phyloP scores from a whole-genome alignment of 176 grass and related monocot species.

The Avena sativa region DNA sequence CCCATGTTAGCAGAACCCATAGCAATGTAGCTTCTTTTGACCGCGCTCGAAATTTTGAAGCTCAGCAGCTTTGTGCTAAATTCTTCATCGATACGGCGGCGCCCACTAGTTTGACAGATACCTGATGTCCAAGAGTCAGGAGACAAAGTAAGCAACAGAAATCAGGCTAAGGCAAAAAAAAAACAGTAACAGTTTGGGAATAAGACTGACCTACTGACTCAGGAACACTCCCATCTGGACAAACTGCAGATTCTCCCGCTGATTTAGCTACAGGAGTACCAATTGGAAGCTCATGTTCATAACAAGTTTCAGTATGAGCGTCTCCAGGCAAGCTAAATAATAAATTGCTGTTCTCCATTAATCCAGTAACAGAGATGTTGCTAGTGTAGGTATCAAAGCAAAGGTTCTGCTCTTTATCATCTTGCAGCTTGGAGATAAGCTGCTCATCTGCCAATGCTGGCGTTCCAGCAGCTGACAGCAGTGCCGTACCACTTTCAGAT shows the following conservation, averaged over 20 bases:
- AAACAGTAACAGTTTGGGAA: neutral
- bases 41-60: slow-evolving; percentile 46
- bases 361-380: neutral
- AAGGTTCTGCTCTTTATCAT: slow-evolving; percentile 16
- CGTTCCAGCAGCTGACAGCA: neutral
- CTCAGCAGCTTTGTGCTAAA: slow-evolving; percentile 36
- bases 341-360: neutral
- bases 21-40: slow-evolving; percentile 42
- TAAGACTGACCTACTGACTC: slow-evolving; percentile 35
- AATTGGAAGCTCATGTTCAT: slow-evolving; percentile 7
- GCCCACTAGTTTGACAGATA: slow-evolving; percentile 21
- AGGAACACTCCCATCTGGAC: neutral
- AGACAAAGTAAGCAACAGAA: neutral
- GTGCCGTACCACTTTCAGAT: neutral
- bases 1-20: neutral
- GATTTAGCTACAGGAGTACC: neutral
- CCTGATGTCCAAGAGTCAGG: slow-evolving; percentile 15
- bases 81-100: slow-evolving; percentile 27
- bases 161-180: neutral
- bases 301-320: neutral
- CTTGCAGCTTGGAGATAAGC: neutral
- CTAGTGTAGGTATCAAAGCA: neutral
- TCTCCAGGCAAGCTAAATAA: neutral
- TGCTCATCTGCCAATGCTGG: slow-evolving; percentile 24
- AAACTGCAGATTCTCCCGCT: slow-evolving; percentile 30